These are phyloP conservation scores for Metschnikowia arizonensis DNA, from an alignment of 805 yeast species.

Conservation along the genomic window DNA sequence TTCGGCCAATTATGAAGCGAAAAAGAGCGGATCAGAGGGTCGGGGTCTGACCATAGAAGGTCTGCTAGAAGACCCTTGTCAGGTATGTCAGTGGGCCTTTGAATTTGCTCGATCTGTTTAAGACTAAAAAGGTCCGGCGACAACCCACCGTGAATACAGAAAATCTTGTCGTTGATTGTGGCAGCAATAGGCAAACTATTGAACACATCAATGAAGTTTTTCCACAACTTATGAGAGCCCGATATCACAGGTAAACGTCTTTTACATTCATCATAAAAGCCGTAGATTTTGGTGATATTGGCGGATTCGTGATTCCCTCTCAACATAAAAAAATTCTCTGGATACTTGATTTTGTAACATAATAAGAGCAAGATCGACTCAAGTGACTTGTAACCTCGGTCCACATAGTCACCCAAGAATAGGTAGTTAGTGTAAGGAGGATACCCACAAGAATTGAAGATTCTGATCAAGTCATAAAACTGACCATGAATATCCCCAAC, in stretches of 20 bases:
- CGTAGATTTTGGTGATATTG: slow-evolving; percentile 55
- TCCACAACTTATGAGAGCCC: slow-evolving; percentile 44
- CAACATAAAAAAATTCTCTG: slow-evolving; percentile 57
- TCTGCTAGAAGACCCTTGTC: slow-evolving; percentile 76
- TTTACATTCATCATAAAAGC: slow-evolving; percentile 60
- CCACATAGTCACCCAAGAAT: slow-evolving; percentile 58
- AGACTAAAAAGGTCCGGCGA: slow-evolving; percentile 66
- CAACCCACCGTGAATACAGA: slow-evolving; percentile 67
- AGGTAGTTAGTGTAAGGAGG: slow-evolving; percentile 56
- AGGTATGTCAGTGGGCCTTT: slow-evolving; percentile 81
- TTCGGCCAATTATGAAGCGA: slow-evolving; percentile 61
- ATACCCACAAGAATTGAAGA: slow-evolving; percentile 55
- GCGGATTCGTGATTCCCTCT: slow-evolving; percentile 61
- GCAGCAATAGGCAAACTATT: slow-evolving; percentile 61
- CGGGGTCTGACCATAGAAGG: slow-evolving; percentile 82
- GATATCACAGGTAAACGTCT: slow-evolving; percentile 38
- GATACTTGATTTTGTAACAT: slow-evolving; percentile 54
- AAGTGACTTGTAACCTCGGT: slow-evolving; percentile 54
- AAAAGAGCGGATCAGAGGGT: slow-evolving; percentile 35
- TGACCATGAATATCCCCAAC: slow-evolving; percentile 84
- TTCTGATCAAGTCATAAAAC: slow-evolving; percentile 49
- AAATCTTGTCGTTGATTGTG: slow-evolving; percentile 53
- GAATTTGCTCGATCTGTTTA: slow-evolving; percentile 65
- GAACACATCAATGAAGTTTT: slow-evolving; percentile 50
- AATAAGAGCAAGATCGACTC: slow-evolving; percentile 51